Evolutionary conservation across 768 basidiomycete genomes (phyloP).

Genomic region (Phaeotremella fagi): DNA sequence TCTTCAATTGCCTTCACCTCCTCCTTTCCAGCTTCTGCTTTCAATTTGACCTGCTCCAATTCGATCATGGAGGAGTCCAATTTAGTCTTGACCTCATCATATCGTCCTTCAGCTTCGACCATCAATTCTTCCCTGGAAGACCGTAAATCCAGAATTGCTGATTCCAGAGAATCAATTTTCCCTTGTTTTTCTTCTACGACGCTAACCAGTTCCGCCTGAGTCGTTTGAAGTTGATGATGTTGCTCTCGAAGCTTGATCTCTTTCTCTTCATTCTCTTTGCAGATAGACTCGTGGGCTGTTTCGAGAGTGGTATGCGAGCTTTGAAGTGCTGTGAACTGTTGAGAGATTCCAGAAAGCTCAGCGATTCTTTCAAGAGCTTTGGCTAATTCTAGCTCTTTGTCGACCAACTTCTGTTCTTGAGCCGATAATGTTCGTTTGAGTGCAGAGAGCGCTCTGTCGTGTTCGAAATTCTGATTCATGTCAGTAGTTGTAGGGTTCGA

Average conservation of each 20-base stretch:
- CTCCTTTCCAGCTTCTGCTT: not conserved
- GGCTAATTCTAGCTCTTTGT: slow-evolving; percentile 19
- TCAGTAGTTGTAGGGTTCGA: not conserved
- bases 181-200: slow-evolving; percentile 21
- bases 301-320: slow-evolving; percentile 3
- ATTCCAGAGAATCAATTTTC: slow-evolving; percentile 33
- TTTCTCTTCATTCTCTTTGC: slow-evolving; percentile 3
- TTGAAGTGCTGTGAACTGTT: slow-evolving; percentile 1
- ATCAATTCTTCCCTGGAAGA: slow-evolving; percentile 34
- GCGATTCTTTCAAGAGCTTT: slow-evolving; percentile 8
- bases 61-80: not conserved
- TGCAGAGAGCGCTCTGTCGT: slow-evolving; percentile 25
- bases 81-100: slow-evolving; percentile 7
- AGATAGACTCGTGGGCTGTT: not conserved
- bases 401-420: slow-evolving; percentile 9
- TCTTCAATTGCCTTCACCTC: not conserved
- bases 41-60: not conserved
- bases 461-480: slow-evolving; percentile 24
- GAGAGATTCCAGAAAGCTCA: slow-evolving; percentile 1
- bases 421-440: slow-evolving; percentile 21
- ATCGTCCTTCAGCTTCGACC: slow-evolving; percentile 27
- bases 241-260: slow-evolving; percentile 17
- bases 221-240: slow-evolving; percentile 23
- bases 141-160: slow-evolving; percentile 28
- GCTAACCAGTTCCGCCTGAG: slow-evolving; percentile 22